Conservation (phyloP, 345 rosid species). For the Combretum micranthum region DNA sequence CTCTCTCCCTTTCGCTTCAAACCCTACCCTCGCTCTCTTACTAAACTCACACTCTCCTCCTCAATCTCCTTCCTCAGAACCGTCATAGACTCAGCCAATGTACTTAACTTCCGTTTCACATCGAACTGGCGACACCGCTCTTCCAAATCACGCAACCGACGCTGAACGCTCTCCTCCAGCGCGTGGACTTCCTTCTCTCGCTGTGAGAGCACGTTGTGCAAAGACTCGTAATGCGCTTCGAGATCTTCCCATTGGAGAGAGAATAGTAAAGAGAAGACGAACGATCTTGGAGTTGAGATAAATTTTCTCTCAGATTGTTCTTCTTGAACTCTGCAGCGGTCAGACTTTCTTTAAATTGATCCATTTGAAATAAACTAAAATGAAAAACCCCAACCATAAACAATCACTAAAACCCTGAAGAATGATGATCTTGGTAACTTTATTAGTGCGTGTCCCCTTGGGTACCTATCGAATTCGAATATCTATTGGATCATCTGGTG, state of each 20-base stretch:
- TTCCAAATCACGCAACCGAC: conserved; percentile 3
- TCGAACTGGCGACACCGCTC: conserved; percentile 10
- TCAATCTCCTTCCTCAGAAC: conserved; percentile 16
- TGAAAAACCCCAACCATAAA: too few species aligned
- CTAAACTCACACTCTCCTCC: conserved; percentile 20
- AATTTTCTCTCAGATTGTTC: conserved; percentile 14
- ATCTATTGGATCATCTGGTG: too few species aligned
- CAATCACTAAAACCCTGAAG: too few species aligned
- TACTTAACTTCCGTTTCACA: conserved; percentile 7
- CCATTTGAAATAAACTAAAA: conserved; percentile 6
- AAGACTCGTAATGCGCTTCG: conserved; percentile 24
- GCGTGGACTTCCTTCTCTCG: conserved; percentile 21
- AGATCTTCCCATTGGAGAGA: conserved; percentile 42
- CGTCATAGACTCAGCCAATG: conserved; percentile 1
- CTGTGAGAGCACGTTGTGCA: conserved; percentile 12
- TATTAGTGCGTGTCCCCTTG: too few species aligned
- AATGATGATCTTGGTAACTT: too few species aligned
- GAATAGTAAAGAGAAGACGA: conserved; percentile 37
- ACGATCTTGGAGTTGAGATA: conserved; percentile 24
- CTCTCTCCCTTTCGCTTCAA: conserved; percentile 8
- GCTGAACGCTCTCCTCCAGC: conserved; percentile 11
- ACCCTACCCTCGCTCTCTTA: background rate
- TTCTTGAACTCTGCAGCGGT: conserved; percentile 9
- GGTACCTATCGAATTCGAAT: too few species aligned
- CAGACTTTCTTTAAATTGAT: conserved; percentile 9